A percentile compares a stretch with the other conserved stretches of the same genome.
Evolutionary conservation across 1,284 basidiomycete genomes (phyloP).

Genomic region (Phellopilus nigrolimitatus): DNA sequence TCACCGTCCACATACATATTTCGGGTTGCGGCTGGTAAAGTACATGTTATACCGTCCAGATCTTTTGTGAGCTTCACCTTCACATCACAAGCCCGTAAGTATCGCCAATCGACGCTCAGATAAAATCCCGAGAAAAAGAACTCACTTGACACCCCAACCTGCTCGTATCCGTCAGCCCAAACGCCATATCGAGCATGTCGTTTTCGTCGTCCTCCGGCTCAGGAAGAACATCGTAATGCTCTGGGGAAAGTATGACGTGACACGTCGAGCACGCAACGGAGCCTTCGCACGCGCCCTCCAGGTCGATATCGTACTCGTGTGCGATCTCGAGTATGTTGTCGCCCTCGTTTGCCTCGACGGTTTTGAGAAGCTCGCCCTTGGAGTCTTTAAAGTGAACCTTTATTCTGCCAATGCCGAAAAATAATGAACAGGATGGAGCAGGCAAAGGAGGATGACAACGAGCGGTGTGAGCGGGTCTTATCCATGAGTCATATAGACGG

Average conservation of each 20-base stretch:
- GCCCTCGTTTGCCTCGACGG: slow-evolving; percentile 89
- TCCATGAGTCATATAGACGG: slow-evolving; percentile 9
- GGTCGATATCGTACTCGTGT: slow-evolving; percentile 94
- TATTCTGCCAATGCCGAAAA: slow-evolving; percentile 48
- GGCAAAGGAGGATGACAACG: neutral
- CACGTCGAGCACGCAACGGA: slow-evolving; percentile 98
- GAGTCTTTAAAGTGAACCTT: slow-evolving; percentile 88
- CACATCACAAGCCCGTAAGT: slow-evolving; percentile 50
- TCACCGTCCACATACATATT: slow-evolving; percentile 96
- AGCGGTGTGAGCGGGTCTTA: neutral
- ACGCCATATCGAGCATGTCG: slow-evolving; percentile 98
- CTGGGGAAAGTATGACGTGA: slow-evolving; percentile 85
- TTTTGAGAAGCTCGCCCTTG: slow-evolving; percentile 80
- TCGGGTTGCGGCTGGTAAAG: slow-evolving; percentile 86
- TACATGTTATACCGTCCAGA: slow-evolving; percentile 84
- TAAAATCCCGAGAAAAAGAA: neutral
- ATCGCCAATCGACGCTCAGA: slow-evolving; percentile 20
- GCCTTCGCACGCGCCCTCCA: slow-evolving; percentile 98
- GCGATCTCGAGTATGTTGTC: slow-evolving; percentile 90
- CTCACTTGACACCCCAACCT: slow-evolving; percentile 52
- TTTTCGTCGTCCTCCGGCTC: slow-evolving; percentile 98
- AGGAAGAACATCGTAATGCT: slow-evolving; percentile 80
- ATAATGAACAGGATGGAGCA: neutral
- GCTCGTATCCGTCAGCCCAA: slow-evolving; percentile 93
- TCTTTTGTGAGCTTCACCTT: slow-evolving; percentile 84